Base-by-base conservation (phyloP, 768 basidiomycete species). In the Leccinum subtestaceum region DNA sequence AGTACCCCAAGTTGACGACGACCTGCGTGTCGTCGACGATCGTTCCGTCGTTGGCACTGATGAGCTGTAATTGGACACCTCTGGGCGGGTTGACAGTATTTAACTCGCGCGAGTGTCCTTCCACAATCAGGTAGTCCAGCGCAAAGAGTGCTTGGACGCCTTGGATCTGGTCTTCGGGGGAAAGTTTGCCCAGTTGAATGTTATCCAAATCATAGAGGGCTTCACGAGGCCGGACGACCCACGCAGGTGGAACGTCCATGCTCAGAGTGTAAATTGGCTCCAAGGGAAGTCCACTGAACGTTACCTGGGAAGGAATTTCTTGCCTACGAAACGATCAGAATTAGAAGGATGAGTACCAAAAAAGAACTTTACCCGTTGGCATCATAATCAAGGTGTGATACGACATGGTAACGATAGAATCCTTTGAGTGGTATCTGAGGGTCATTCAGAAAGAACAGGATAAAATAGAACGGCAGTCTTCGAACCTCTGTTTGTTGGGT, bases 151-250 rank as follows among this genome's bases (percentile, higher is more conserved):
- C 90, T 46, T 90, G 83, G 4, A 95, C 77, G 5, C 88, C 86
- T 4, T 62, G 57, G 0, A 60, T 60, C 15, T 78, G 76, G 47
- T 89, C 87, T 45, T 80, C 78, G 0, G 79, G 76, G 1, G 82
- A 76, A 3, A 96, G 79, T 47, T 82, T 81, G 11, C 80, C 81
- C 7, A 98, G 83, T 48, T 95, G 91, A 58, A 99, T 89, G 72
- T 99, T 99, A 76, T 99, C 96, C 27, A 98, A 83, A 70, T 99
- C 96, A 64, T 97, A 92, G 1, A 87, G 78, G 0, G 95, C 89
- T 67, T 93, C 86, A 12, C 86, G 84, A 1, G 96, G 97, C 11
- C 93, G 87, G 27, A 94, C 95, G 7, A 98, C 85, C 97, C 97
- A 99, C 0, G 96, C 85, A 2, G 86, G 78, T 5, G 91, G 93